A percentile compares a stretch with the other conserved stretches of the same genome.
phyloP scores from a whole-genome alignment of 2,329 filamentous ascomycete species.

The Leptosphaerulina australis region DNA sequence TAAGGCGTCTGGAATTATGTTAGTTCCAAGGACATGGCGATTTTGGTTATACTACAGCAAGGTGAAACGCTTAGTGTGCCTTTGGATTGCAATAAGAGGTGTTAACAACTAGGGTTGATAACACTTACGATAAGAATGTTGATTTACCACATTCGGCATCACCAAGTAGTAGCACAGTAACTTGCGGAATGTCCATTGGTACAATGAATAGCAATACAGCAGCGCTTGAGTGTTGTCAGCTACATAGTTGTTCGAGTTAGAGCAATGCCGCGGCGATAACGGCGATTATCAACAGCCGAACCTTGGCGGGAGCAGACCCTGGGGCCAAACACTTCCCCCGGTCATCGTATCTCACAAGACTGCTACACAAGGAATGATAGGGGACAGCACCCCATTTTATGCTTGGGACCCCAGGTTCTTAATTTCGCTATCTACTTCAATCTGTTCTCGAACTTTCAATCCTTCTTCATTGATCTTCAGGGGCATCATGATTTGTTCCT shows the following conservation, averaged over 20 bases:
- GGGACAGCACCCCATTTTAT: too few species aligned
- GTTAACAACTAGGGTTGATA: slow-evolving; percentile 5
- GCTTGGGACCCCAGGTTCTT: too few species aligned
- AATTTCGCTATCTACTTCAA: too few species aligned
- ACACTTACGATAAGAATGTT: slow-evolving; percentile 65
- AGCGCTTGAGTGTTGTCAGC: slow-evolving; percentile 3
- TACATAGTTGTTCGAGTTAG: slow-evolving; percentile 21
- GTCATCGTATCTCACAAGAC: too few species aligned
- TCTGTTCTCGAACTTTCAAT: too few species aligned
- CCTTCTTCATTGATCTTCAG: too few species aligned
- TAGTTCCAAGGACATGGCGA: not conserved
- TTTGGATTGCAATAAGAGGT: not conserved
- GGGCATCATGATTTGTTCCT: too few species aligned
- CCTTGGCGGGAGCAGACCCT: not conserved
- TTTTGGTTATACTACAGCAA: too few species aligned
- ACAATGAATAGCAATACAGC: slow-evolving; percentile 2
- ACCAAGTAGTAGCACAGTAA: slow-evolving; percentile 63
- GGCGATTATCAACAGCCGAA: slow-evolving; percentile 1
- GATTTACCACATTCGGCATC: slow-evolving; percentile 67
- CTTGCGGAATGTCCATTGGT: slow-evolving; percentile 42
- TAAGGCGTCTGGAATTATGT: slow-evolving; percentile 33
- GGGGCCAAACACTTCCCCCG: not conserved
- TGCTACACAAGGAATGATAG: too few species aligned
- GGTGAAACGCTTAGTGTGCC: not conserved
- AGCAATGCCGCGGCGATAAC: slow-evolving; percentile 3